Evolutionary conservation across 352 stramenopile species (phyloP), one percentile per base, ranked within the genome.

Genomic region (Pythium dissotocum): DNA sequence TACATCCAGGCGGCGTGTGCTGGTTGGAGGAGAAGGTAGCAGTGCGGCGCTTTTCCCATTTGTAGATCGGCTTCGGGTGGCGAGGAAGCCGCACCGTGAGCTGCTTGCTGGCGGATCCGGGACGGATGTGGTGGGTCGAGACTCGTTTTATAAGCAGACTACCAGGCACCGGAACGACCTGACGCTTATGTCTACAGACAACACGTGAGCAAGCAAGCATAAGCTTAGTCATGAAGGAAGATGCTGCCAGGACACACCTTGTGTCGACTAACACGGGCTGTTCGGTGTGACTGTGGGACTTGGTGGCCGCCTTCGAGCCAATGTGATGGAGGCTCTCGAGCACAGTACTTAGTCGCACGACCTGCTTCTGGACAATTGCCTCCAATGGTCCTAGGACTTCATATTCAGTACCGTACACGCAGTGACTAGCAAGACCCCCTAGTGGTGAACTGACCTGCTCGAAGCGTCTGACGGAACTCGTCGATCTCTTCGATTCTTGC

Each of bases 41-140:
- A 18, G 56, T 55, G 6, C 55, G 67, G 6, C 78, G 71, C 42
- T 77, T 81, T 46, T 89, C 81, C 81, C 81, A 89, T 32, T 75
- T 75, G 49, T 89, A 89, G 16, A 87, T 78, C 1, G 81, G 79
- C 54, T 89, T 89, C 28, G 72, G 69, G 1, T 72, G 40, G 21
- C 73, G 77, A 30, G 63, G 76, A 16, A 71, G 64, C 8, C 70
- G 52, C 24, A 60, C 52, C 2, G 30, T 63, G 16, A 77, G 61
- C 53, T 85, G 75, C 30, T 81, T 87, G 54, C 70, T 77, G 35
- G 62, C 58, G 8, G 75, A 65, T 56, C 60, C 61, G 1, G 33
- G 61, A 3, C 52, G 69, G 63, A 38, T 63, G 33, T 18, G 69
- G 48, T 61, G 66, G 54, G 61, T 71, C 49, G 70, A 0, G 66